phyloP scores from a whole-genome alignment of 768 basidiomycete species.

The Rossbeevera mucosa region DNA sequence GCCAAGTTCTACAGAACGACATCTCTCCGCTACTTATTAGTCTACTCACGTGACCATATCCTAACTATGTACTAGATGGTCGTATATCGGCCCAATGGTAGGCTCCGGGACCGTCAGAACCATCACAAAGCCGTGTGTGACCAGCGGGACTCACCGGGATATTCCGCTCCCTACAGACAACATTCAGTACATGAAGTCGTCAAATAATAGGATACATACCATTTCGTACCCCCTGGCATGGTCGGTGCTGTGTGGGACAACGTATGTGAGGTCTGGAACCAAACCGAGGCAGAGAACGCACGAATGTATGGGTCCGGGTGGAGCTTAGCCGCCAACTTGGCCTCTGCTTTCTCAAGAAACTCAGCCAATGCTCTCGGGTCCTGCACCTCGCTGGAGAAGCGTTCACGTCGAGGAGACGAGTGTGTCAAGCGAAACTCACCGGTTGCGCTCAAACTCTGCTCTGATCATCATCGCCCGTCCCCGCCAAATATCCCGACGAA shows the following conservation, averaged over 20 bases:
- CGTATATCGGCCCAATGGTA: constrained; percentile 57
- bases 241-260: constrained; percentile 51
- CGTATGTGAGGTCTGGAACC: constrained; percentile 2
- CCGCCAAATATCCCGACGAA: constrained; percentile 84
- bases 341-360: constrained; percentile 81
- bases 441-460: constrained; percentile 90
- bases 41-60: too few species aligned
- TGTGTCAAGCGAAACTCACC: constrained; percentile 44
- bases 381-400: constrained; percentile 58
- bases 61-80: too few species aligned
- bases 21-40: background rate
- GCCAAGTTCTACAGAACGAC: background rate
- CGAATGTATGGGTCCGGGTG: constrained; percentile 95
- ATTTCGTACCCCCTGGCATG: constrained; percentile 93
- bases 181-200: background rate
- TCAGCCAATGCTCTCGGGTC: constrained; percentile 77
- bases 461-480: constrained; percentile 79
- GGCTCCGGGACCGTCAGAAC: constrained; percentile 40
- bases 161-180: constrained; percentile 69
- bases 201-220: constrained; percentile 48
- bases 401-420: constrained; percentile 12
- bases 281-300: constrained; percentile 41
- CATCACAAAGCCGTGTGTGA: background rate
- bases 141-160: constrained; percentile 53
- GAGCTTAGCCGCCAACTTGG: constrained; percentile 52